A percentile compares a stretch with the other conserved stretches of the same genome.
Evolutionary conservation across 176 grass and related monocot species (phyloP).

Genomic region (Ensete glaucum): DNA sequence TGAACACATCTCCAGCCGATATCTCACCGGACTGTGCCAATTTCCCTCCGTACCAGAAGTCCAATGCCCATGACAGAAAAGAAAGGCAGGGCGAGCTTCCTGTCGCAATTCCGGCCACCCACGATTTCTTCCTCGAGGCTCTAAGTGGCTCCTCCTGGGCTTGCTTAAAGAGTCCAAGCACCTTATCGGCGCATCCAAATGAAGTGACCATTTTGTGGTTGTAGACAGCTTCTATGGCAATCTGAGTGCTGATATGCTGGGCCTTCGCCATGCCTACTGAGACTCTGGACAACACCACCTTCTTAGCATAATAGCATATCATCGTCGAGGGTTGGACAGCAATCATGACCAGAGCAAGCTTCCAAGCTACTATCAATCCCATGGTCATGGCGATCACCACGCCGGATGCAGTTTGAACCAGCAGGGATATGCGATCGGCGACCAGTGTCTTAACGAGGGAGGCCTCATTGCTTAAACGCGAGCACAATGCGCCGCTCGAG

Average conservation of each 20-base stretch:
- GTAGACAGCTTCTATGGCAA: slow-evolving; percentile 88
- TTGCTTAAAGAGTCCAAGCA: slow-evolving; percentile 70
- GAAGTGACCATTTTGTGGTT: slow-evolving; percentile 99
- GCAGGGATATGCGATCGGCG: slow-evolving; percentile 82
- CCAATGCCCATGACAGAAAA: slow-evolving; percentile 89
- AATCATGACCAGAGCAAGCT: slow-evolving; percentile 98
- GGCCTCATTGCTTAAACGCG: slow-evolving; percentile 69
- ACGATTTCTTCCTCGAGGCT: slow-evolving; percentile 72
- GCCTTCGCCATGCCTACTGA: slow-evolving; percentile 79
- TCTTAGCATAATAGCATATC: slow-evolving; percentile 87
- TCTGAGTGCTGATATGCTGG: slow-evolving; percentile 87
- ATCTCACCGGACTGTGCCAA: slow-evolving; percentile 79
- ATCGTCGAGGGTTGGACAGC: slow-evolving; percentile 87
- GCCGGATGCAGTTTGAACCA: slow-evolving; percentile 85
- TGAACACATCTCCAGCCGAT: slow-evolving; percentile 83
- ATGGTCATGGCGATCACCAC: slow-evolving; percentile 74
- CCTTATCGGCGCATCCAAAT: slow-evolving; percentile 65
- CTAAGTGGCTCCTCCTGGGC: slow-evolving; percentile 81
- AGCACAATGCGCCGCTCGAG: slow-evolving; percentile 78
- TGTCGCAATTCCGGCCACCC: slow-evolving; percentile 84
- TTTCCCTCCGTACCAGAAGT: slow-evolving; percentile 98
- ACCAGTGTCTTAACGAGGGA: slow-evolving; percentile 94
- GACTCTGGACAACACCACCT: slow-evolving; percentile 86
- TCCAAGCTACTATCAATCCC: slow-evolving; percentile 89
- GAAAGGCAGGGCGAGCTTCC: slow-evolving; percentile 85